Base-by-base conservation (phyloP, 345 rosid genomes). In the Cardamine occulta region DNA sequence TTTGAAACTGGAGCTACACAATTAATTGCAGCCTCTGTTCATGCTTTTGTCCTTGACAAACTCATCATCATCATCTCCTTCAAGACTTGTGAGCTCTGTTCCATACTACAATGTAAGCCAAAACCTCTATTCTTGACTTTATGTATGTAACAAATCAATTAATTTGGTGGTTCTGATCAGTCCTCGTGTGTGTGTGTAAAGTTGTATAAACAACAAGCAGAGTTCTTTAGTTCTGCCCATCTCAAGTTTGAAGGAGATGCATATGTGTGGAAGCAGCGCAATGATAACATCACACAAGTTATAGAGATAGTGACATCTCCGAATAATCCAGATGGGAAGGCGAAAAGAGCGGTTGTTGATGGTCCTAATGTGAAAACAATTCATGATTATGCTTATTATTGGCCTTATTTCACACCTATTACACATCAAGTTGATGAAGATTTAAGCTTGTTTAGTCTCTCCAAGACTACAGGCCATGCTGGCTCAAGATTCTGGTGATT, bases 401-500 rank as follows among this genome's bases (percentile, higher is more conserved):
- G 92, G 96, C 93, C 96, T 3, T 85, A 87, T 75, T 92, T 78
- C 66, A 78, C 97, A 0, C 80, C 89, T 7, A 88, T 89, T 58
- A 81, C 93, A 28, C 77, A 80, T 28, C 85, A 86, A 1, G 80
- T 77, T 1, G 84, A 87, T 48, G 86, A 68, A 47, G 86, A 88
- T 49, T 35, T 89, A 45, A 78, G 81, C 82, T 10, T 87, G 17
- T 89, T 91, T 68, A 79, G 91, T 21, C 82, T 89, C 14, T 87
- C 96, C 6, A 91, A 89, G 84, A 79, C 84, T 34, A 91, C 95
- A n/a, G 97, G 97, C 39, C 97, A 89, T 79, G 96, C 92, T 4
- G 93, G 96, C 40, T 82, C 86, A 1, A 73, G 93, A 84, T 88
- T 89, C 29, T 68, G 79, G 79, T 75, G 26, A 37, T 17, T 6